Evolutionary conservation across 2,329 filamentous ascomycete genomes (phyloP).

Genomic region (Fusarium marasasianum): DNA sequence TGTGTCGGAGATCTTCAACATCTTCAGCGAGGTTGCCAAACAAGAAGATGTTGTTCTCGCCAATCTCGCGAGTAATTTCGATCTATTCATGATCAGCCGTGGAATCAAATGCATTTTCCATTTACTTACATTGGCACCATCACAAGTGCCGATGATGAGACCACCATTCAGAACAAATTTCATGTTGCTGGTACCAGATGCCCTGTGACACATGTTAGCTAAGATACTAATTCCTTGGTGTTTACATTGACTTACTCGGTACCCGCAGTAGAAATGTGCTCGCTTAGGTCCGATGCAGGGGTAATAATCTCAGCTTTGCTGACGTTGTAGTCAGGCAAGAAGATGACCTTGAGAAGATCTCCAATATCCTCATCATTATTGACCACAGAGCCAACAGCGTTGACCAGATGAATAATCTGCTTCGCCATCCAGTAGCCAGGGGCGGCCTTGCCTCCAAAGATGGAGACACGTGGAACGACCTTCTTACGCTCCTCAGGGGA

Average conservation of each 20-base stretch:
- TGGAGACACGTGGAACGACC: conserved; percentile 85
- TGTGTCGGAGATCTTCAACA: conserved; percentile 93
- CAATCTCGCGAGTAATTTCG: conserved; percentile 96
- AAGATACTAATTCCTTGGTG: neutral
- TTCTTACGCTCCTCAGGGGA: conserved; percentile 86
- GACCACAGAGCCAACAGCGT: conserved; percentile 87
- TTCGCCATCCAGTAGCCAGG: conserved; percentile 99
- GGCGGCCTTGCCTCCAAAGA: conserved; percentile 97
- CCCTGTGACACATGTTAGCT: conserved; percentile 46
- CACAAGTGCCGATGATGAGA: conserved; percentile 96
- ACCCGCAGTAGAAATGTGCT: conserved; percentile 97
- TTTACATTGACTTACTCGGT: conserved; percentile 71
- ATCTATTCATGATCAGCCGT: conserved; percentile 56
- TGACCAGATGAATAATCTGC: conserved; percentile 97
- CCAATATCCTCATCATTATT: conserved; percentile 94
- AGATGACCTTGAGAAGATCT: conserved; percentile 95
- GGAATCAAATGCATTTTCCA: neutral
- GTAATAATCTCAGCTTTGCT: conserved; percentile 98
- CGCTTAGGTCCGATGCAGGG: conserved; percentile 94
- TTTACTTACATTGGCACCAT: conserved; percentile 79
- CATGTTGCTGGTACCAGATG: conserved; percentile 95
- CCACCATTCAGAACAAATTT: conserved; percentile 99
- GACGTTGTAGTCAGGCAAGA: conserved; percentile 98
- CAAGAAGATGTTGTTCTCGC: conserved; percentile 97
- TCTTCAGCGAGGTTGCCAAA: conserved; percentile 97